Evolutionary conservation across 2,329 filamentous ascomycete species (phyloP), one percentile per base, ranked within the genome.

Genomic region (Neofusicoccum cordaticola): DNA sequence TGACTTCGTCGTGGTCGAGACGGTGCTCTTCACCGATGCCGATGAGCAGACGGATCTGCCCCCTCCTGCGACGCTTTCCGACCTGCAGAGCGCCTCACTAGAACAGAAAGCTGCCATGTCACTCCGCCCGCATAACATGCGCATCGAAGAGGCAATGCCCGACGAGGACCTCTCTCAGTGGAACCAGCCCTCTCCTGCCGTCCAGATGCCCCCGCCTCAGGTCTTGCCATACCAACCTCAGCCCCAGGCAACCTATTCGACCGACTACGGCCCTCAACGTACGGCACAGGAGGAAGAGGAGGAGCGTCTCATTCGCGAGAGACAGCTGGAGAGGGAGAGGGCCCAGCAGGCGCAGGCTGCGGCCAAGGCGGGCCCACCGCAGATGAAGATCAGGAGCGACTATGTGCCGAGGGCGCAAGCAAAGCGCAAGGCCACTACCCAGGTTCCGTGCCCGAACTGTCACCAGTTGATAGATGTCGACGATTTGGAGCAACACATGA

Each of bases 131-230:
- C 79, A 80, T 65, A 89, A 90, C 72, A 83, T 93, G 70, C 90
- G 94, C 65, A 93, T 99, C 68, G 95, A 99, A 77, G 95, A 99
- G 82, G 93, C 94, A 5, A 91, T 97, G 85, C 95, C 95, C 3
- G 78, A 88, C 27, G 62, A 64, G 19, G 56, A 60, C 13, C 39
- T 56, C 47, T 34, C 42, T n/a, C 56, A 52, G 4, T 65, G 45
- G 47, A 37, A 11, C 31, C 53, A 65, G 27, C 39, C 61, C 17
- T 9, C 66, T 67, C 72, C 15, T 75, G 77, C 65, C 77, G 76
- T 74, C 73, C 57, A 75, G 67, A 70, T 68, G 13, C 70, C 69
- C 39, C 73, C 74, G 69, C 76, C 66, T 51, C 65, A 67, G 51
- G 62, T 45, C 9, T 65, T 65, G 64, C 67, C 64, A 60, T 73